Evolutionary conservation across 2,329 filamentous ascomycete genomes (phyloP), one percentile per base, ranked within the genome.

Genomic region (Aspergillus fijiensis): DNA sequence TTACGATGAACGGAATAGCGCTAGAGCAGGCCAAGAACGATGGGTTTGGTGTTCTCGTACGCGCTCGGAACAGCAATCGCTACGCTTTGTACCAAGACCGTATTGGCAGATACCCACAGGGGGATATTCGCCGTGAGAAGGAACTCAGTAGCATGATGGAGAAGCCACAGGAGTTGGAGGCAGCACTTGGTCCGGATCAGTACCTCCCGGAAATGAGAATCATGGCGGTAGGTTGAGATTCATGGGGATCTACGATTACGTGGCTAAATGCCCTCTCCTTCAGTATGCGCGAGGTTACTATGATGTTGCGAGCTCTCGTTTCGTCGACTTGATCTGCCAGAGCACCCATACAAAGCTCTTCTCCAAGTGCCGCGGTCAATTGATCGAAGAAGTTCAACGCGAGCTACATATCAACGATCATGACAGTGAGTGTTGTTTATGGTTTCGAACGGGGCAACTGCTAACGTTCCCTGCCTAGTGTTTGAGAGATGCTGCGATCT

Each of bases 1-100:
- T 86, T 61, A 89, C 86, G 0, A 81, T 85, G 67, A 72, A 73
- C 1, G 65, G 61, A 9, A 21, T 29, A 0, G 53, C 68, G 0
- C 70, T 75, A 2, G 68, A 71, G 1, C 56, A 64, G 3, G 66
- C 68, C 0, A 69, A 62, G 3, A 58, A 57, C 5, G 58, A 62
- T 11, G 59, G 67, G 1, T 35, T 65, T 0, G 49, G 53, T 0
- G 35, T 54, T 3, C 51, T 77, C 1, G 53, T 29, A 4, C 12
- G 29, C 5, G 62, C 61, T 6, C 73, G 75, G 0, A 49, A 60
- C 14, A 45, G 59, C 2, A 55, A 64, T 2, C 67, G 76, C 1
- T 62, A 60, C 1, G 56, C 33, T 1, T 45, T 47, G 1, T 72
- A 62, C 27, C 45, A 67, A 0, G 57, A 62, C 4, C 23, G 63